Conservation (phyloP, 176 grass and related monocot species). For the Tillandsia leiboldiana region DNA sequence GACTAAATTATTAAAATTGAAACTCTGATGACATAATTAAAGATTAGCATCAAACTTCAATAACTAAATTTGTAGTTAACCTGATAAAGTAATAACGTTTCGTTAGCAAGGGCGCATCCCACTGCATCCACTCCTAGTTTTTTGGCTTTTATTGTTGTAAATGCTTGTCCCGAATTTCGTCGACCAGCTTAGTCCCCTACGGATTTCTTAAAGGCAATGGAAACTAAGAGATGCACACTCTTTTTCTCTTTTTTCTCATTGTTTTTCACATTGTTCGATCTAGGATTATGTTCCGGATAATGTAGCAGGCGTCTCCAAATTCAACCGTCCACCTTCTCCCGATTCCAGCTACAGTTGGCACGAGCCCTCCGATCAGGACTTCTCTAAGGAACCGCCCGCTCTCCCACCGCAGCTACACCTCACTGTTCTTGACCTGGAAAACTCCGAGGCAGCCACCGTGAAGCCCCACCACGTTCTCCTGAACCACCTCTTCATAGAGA, state of each 20-base stretch:
- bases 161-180: no score
- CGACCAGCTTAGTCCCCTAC: no score
- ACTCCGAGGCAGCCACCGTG: constrained; percentile 43
- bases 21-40: no score
- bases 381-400: constrained; percentile 56
- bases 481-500: constrained; percentile 97
- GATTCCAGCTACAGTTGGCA: constrained; percentile 51
- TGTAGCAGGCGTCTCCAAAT: constrained; percentile 60
- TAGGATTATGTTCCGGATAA: constrained; percentile 76
- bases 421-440: constrained; percentile 31
- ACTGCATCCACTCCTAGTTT: no score
- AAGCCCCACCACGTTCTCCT: constrained; percentile 83
- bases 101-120: no score
- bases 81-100: no score
- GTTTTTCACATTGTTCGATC: not conserved
- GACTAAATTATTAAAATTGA: no score
- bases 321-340: constrained; percentile 61
- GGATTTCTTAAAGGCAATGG: not conserved
- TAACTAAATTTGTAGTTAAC: not conserved
- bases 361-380: constrained; percentile 57
- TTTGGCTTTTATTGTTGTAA: no score
- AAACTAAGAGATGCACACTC: not conserved
- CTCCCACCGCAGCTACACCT: constrained; percentile 55
- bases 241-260: constrained; percentile 2
- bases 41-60: not conserved